Conservation (phyloP, 2,329 filamentous ascomycete genomes). For the Balansia obtecta region DNA sequence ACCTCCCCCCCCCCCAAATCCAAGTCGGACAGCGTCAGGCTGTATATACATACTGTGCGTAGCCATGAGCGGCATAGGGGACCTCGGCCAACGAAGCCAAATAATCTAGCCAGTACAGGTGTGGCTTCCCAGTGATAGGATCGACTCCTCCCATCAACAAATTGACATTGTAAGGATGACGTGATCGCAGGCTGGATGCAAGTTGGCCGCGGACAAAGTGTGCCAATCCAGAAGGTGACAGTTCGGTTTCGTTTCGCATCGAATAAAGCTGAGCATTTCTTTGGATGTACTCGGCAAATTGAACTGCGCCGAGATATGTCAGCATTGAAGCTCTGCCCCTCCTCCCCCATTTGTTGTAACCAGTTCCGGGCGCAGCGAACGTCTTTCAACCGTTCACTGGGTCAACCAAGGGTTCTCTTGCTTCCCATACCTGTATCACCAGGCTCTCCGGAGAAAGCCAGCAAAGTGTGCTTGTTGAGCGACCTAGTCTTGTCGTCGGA, state of each 20-base stretch:
- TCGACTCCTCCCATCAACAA: constrained; percentile 89
- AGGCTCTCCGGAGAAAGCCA: constrained; percentile 92
- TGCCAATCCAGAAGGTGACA: constrained; percentile 78
- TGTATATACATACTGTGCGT: constrained; percentile 65
- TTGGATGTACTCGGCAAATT: constrained; percentile 99
- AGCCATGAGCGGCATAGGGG: constrained; percentile 94
- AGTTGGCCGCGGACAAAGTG: constrained; percentile 92
- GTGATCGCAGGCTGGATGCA: constrained; percentile 76
- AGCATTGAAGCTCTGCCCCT: constrained; percentile 8
- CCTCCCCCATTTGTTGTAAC: not conserved
- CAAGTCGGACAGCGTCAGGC: constrained; percentile 7
- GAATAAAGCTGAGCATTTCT: constrained; percentile 96
- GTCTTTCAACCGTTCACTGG: not conserved
- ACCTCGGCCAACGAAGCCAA: constrained; percentile 77
- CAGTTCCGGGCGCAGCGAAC: not conserved
- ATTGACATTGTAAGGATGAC: constrained; percentile 95
- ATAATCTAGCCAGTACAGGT: constrained; percentile 95
- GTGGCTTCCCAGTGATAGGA: constrained; percentile 79
- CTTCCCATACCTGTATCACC: constrained; percentile 69
- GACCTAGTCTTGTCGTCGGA: constrained; percentile 91
- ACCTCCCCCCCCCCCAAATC: too few relatives aligned
- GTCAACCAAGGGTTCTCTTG: not conserved
- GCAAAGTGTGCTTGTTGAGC: constrained; percentile 86
- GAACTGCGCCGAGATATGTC: constrained; percentile 45
- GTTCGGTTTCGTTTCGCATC: constrained; percentile 92